Evolutionary conservation across 169 alveolate genomes (phyloP).

Genomic region (Plasmodium billcollinsi): DNA sequence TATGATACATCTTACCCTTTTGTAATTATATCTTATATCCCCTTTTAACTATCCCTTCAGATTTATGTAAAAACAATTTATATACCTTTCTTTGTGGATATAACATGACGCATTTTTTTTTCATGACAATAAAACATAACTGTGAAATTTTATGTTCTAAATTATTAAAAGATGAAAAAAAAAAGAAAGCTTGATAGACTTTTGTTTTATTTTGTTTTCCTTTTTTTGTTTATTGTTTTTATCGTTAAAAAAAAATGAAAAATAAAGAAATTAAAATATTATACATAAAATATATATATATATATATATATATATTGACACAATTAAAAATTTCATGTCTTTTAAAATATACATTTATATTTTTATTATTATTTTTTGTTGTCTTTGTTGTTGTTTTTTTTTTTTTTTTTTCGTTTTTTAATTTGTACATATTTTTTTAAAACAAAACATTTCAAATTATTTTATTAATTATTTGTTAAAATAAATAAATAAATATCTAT

Average conservation of each 20-base stretch:
- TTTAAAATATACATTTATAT: too few species aligned
- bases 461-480: too few species aligned
- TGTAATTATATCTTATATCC: too few species aligned
- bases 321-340: too few species aligned
- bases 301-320: too few species aligned
- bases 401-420: too few species aligned
- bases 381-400: too few species aligned
- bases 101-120: slow-evolving; percentile 37
- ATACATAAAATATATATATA: background rate
- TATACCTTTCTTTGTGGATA: slow-evolving; percentile 20
- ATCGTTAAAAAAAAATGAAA: background rate
- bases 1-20: background rate
- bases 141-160: slow-evolving; percentile 8
- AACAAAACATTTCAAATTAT: too few species aligned
- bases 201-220: background rate
- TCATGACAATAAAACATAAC: slow-evolving; percentile 23
- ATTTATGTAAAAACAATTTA: slow-evolving; percentile 3
- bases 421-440: too few species aligned
- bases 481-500: too few species aligned
- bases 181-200: background rate
- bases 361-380: too few species aligned
- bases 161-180: slow-evolving; percentile 3
- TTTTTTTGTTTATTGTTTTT: too few species aligned
- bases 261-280: background rate
- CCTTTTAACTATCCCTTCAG: background rate